Evolutionary conservation across 2,329 filamentous ascomycete genomes (phyloP).

Genomic region (Fonsecaea erecta): DNA sequence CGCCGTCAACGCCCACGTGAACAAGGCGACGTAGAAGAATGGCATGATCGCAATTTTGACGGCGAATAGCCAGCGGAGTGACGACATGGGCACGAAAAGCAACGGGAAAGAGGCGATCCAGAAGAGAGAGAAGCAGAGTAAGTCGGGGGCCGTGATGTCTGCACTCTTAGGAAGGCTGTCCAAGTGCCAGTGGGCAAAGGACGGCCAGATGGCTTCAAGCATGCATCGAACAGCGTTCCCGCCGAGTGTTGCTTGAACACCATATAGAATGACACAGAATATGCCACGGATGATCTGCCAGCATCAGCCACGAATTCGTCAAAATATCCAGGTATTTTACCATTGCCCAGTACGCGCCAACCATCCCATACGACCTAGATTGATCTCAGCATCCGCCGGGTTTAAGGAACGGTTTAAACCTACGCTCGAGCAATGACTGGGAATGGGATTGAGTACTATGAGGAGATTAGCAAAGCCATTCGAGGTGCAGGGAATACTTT

Average conservation of each 20-base stretch:
- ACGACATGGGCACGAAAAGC: slow-evolving; percentile 28
- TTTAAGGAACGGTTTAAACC: slow-evolving; percentile 21
- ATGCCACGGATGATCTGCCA: slow-evolving; percentile 53
- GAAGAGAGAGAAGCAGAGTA: slow-evolving; percentile 27
- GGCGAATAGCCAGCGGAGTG: slow-evolving; percentile 33
- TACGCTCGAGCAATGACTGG: slow-evolving; percentile 59
- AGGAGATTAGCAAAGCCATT: background rate
- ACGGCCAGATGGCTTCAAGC: slow-evolving; percentile 55
- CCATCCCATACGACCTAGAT: slow-evolving; percentile 49
- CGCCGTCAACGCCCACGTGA: slow-evolving; percentile 33
- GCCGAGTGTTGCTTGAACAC: slow-evolving; percentile 67
- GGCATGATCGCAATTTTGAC: slow-evolving; percentile 33
- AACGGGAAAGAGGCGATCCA: slow-evolving; percentile 31
- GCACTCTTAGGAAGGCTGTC: slow-evolving; percentile 23
- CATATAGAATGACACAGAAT: slow-evolving; percentile 65
- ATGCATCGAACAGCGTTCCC: slow-evolving; percentile 60
- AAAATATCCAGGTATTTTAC: background rate
- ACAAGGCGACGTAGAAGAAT: slow-evolving; percentile 29
- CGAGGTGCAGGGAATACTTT: slow-evolving; percentile 49
- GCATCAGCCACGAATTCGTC: background rate
- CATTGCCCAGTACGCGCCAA: slow-evolving; percentile 22
- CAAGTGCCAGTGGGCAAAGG: slow-evolving; percentile 18
- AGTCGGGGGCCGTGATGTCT: slow-evolving; percentile 23
- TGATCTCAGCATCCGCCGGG: slow-evolving; percentile 63
- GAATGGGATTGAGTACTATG: slow-evolving; percentile 50